Percentiles rank a stretch among this genome's conserved stretches.
Evolutionary conservation across 441 rosid species (phyloP).

Genomic region (Macaranga tanarius): DNA sequence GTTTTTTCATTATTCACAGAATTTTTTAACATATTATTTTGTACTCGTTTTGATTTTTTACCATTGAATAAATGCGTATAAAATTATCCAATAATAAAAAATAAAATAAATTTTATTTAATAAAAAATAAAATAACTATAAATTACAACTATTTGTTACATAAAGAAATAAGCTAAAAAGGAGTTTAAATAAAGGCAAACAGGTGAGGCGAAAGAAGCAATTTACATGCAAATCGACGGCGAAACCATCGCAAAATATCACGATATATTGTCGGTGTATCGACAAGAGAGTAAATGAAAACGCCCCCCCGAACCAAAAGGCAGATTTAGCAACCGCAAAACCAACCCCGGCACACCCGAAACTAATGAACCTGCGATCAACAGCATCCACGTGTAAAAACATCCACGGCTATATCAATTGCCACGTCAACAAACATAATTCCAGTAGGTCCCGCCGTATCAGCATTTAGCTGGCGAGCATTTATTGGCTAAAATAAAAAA

Average conservation of each 20-base stretch:
- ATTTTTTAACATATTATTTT: too few relatives aligned
- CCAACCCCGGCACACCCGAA: neutral
- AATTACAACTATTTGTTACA: too few relatives aligned
- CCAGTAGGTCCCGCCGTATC: conserved; percentile 22
- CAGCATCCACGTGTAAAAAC: neutral
- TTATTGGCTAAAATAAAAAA: conserved; percentile 28
- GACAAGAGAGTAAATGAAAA: conserved; percentile 7
- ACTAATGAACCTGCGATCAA: neutral
- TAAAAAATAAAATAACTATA: too few relatives aligned
- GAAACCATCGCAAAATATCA: conserved; percentile 25
- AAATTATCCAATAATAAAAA: too few relatives aligned
- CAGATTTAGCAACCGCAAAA: neutral
- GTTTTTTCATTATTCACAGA: too few relatives aligned
- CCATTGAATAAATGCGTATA: too few relatives aligned
- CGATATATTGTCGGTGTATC: conserved; percentile 61
- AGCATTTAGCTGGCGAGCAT: conserved; percentile 34
- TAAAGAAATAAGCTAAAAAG: too few relatives aligned
- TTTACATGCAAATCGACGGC: neutral
- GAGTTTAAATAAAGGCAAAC: too few relatives aligned
- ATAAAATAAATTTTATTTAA: too few relatives aligned
- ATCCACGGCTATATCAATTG: conserved; percentile 9
- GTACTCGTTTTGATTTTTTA: too few relatives aligned
- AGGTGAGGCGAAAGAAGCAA: too few relatives aligned
- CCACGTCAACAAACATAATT: conserved; percentile 32
- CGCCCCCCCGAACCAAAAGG: conserved; percentile 15